A percentile compares a stretch with the other conserved stretches of the same genome.
Evolutionary conservation across 176 grass and related monocot species (phyloP).

Genomic region (Typha latifolia): DNA sequence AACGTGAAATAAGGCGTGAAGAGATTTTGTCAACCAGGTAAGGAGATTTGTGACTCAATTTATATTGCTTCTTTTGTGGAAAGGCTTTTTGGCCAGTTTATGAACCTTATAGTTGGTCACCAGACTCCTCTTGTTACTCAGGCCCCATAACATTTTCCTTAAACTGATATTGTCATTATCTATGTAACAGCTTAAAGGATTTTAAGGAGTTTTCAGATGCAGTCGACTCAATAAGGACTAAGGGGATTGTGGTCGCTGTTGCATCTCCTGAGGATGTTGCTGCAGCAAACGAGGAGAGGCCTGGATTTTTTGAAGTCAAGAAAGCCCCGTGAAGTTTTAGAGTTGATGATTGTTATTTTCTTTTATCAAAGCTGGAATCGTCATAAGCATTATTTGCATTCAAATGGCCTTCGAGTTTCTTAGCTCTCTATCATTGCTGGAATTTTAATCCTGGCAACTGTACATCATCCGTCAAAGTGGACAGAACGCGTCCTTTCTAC

Average conservation of each 20-base stretch:
- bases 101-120: not conserved
- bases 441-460: not conserved
- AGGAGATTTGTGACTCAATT: constrained; percentile 15
- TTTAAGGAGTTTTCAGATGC: constrained; percentile 95
- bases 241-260: constrained; percentile 69
- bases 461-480: not conserved
- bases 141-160: not conserved
- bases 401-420: not conserved
- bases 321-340: constrained; percentile 47
- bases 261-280: constrained; percentile 73
- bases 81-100: not conserved
- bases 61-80: not conserved
- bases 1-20: constrained; percentile 79
- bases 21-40: constrained; percentile 91
- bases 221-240: constrained; percentile 69
- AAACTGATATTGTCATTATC: constrained; percentile 7
- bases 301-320: constrained; percentile 53
- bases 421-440: not conserved
- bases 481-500: not conserved
- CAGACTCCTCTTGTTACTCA: not conserved
- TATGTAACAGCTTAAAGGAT: constrained; percentile 56
- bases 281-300: constrained; percentile 45
- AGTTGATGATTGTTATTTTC: not conserved
- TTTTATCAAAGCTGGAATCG: not conserved
- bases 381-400: not conserved